Evolutionary conservation across 164 flowering plant genomes (phyloP).

Genomic region (Vitis rotundifolia): DNA sequence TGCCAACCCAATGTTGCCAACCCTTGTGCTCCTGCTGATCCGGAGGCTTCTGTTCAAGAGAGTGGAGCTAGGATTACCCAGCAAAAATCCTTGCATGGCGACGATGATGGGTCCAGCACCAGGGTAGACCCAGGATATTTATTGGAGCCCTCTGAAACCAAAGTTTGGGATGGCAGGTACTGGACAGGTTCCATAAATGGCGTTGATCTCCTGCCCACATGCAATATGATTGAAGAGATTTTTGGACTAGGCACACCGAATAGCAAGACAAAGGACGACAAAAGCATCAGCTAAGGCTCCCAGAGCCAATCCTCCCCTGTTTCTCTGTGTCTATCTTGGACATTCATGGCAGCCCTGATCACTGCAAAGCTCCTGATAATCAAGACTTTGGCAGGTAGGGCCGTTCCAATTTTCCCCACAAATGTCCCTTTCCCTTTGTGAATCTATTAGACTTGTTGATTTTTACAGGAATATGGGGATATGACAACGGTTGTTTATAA

Average conservation of each 20-base stretch:
- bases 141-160: slow-evolving; percentile 13
- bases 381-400: no score
- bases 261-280: slow-evolving; percentile 13
- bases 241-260: slow-evolving; percentile 25
- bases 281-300: slow-evolving; percentile 1
- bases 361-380: no score
- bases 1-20: not conserved
- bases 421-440: no score
- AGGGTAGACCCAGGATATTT: not conserved
- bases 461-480: no score
- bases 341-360: no score
- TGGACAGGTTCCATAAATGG: not conserved
- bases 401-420: no score
- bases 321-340: no score
- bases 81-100: not conserved
- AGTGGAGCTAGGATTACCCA: not conserved
- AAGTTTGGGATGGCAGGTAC: slow-evolving; percentile 11
- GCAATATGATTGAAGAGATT: slow-evolving; percentile 32
- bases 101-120: not conserved
- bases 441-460: no score
- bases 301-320: not conserved
- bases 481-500: no score
- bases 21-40: not conserved
- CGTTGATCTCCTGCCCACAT: slow-evolving; percentile 25
- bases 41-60: slow-evolving; percentile 1